Conservation (phyloP, 352 stramenopile genomes). For the Plasmopara viticola region DNA sequence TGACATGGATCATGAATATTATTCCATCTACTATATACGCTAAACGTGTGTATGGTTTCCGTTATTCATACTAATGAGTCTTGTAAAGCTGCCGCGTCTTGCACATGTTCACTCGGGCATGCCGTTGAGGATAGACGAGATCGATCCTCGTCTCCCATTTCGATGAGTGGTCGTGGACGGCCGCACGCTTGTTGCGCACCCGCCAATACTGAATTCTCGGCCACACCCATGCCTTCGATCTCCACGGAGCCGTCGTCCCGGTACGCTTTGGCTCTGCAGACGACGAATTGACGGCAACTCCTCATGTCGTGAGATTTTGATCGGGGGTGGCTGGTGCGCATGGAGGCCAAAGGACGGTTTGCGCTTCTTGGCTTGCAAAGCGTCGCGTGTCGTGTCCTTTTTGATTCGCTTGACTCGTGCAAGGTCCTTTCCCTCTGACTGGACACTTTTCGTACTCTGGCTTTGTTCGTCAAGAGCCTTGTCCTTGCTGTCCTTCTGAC, state of each 20-base stretch:
- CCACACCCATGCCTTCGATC: conserved; percentile 19
- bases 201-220: conserved; percentile 6
- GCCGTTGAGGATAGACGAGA: conserved; percentile 68
- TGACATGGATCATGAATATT: no score
- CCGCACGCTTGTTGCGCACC: conserved; percentile 15
- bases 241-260: conserved; percentile 25
- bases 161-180: conserved; percentile 53
- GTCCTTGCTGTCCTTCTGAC: background rate
- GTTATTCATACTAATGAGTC: background rate
- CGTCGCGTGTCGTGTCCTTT: conserved; percentile 5
- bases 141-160: conserved; percentile 54
- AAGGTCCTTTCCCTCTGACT: conserved; percentile 3
- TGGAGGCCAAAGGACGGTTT: conserved; percentile 24
- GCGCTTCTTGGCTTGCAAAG: conserved; percentile 24
- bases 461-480: background rate
- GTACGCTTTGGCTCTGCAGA: conserved; percentile 38
- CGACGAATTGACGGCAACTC: conserved; percentile 30
- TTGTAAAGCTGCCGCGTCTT: background rate
- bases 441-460: conserved; percentile 2
- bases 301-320: conserved; percentile 57
- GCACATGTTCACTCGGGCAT: conserved; percentile 25
- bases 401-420: background rate
- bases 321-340: conserved; percentile 38
- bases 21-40: background rate
- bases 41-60: background rate